Evolutionary conservation across 2,329 filamentous ascomycete species (phyloP).

Genomic region (Grosmannia penicillata): DNA sequence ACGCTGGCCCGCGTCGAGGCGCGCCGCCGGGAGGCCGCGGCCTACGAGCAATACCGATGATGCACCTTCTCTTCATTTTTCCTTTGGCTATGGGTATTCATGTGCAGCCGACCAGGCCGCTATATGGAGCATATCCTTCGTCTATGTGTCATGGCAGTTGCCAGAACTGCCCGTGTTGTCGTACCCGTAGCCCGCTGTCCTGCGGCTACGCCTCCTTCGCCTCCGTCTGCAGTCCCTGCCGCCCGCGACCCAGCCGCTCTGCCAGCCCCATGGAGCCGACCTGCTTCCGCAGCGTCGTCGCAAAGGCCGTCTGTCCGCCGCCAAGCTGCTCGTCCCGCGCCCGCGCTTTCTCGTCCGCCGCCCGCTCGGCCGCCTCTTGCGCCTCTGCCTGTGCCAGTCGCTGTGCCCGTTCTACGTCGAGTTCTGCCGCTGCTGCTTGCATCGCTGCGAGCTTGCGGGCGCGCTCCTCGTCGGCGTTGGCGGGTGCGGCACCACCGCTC

Average conservation of each 20-base stretch:
- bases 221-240: conserved; percentile 29
- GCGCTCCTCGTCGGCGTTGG: conserved; percentile 34
- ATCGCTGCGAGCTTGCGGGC: conserved; percentile 57
- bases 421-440: conserved; percentile 53
- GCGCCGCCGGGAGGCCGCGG: conserved; percentile 51
- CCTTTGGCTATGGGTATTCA: too few species aligned
- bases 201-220: conserved; percentile 25
- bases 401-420: conserved; percentile 55
- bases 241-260: conserved; percentile 34
- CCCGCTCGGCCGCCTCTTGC: conserved; percentile 46
- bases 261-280: conserved; percentile 35
- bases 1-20: conserved; percentile 53
- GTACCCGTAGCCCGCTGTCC: neutral
- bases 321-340: conserved; percentile 23
- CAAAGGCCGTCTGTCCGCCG: conserved; percentile 30
- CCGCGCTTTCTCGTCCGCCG: conserved; percentile 51
- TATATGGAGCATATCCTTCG: too few species aligned
- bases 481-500: neutral
- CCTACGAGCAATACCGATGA: conserved; percentile 33
- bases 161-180: too few species aligned
- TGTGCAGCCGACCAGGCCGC: too few species aligned
- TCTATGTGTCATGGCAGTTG: too few species aligned
- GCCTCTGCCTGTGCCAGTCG: conserved; percentile 53
- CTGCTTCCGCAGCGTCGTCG: conserved; percentile 46
- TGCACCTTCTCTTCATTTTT: too few species aligned